Evolutionary conservation across 441 rosid genomes (phyloP).

Genomic region (Erodium chrysanthum): DNA sequence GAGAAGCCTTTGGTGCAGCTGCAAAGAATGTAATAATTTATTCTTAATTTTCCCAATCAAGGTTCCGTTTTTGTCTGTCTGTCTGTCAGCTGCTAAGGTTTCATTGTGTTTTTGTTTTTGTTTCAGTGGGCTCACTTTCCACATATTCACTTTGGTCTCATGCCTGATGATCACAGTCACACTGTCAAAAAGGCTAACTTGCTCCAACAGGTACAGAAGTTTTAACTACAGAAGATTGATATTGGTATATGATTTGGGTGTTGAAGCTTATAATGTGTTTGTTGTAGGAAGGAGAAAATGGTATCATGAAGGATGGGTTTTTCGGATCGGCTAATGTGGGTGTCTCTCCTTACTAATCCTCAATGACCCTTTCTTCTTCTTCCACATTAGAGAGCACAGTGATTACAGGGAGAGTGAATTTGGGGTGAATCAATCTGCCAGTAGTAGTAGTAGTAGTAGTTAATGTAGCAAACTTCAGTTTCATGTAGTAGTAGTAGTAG

Average conservation of each 20-base stretch:
- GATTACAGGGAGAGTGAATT: conserved; percentile 35
- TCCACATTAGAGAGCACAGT: no score
- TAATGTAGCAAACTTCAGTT: neutral
- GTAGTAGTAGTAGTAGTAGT: neutral
- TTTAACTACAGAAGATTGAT: no score
- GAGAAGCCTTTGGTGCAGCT: conserved; percentile 96
- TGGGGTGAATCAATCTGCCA: neutral
- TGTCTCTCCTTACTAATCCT: no score
- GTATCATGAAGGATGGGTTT: conserved; percentile 69
- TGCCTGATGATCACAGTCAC: conserved; percentile 61
- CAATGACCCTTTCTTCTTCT: no score
- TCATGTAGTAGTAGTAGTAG: neutral
- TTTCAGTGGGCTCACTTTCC: conserved; percentile 99
- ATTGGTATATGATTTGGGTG: no score
- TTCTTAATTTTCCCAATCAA: conserved; percentile 32
- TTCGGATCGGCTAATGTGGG: conserved; percentile 33
- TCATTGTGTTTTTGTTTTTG: conserved; percentile 1
- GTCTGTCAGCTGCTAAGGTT: conserved; percentile 17
- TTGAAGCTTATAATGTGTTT: neutral
- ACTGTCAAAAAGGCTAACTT: conserved; percentile 80
- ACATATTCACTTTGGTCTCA: conserved; percentile 90
- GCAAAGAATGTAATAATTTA: conserved; percentile 63
- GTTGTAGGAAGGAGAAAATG: conserved; percentile 63
- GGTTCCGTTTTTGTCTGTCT: conserved; percentile 11
- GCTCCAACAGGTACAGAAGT: conserved; percentile 50